A percentile compares a stretch with the other conserved stretches of the same genome.
Evolutionary conservation across 2,329 filamentous ascomycete genomes (phyloP).

Genomic region (Biscogniauxia marginata): DNA sequence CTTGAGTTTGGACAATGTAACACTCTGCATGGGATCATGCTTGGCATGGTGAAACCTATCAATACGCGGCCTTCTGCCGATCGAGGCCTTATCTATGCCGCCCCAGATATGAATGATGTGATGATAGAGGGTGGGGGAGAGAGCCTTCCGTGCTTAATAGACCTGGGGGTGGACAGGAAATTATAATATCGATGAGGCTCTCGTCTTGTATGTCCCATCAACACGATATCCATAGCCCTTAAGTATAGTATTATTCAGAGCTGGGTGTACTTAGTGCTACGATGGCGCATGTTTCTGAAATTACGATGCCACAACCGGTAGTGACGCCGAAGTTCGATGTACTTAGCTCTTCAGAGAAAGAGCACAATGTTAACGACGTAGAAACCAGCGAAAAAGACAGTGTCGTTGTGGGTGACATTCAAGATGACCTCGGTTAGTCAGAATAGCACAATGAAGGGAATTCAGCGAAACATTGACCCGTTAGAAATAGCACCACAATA

Average conservation of each 20-base stretch:
- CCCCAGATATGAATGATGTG: too few relatives aligned
- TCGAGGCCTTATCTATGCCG: neutral
- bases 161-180: neutral
- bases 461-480: neutral
- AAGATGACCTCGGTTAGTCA: constrained; percentile 17
- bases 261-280: too few relatives aligned
- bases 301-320: neutral
- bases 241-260: too few relatives aligned
- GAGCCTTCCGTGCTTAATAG: neutral
- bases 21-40: neutral
- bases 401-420: constrained; percentile 17
- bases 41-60: neutral
- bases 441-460: neutral
- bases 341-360: neutral
- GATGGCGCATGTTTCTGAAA: neutral
- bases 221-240: too few relatives aligned
- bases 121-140: neutral
- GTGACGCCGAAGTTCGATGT: neutral
- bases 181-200: neutral
- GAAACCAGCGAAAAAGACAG: constrained; percentile 26
- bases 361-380: constrained; percentile 10
- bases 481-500: constrained; percentile 21
- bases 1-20: neutral
- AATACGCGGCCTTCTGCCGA: neutral
- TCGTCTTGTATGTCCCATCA: neutral